phyloP scores from a whole-genome alignment of 1,284 basidiomycete genomes.

The Trametes versicolor region DNA sequence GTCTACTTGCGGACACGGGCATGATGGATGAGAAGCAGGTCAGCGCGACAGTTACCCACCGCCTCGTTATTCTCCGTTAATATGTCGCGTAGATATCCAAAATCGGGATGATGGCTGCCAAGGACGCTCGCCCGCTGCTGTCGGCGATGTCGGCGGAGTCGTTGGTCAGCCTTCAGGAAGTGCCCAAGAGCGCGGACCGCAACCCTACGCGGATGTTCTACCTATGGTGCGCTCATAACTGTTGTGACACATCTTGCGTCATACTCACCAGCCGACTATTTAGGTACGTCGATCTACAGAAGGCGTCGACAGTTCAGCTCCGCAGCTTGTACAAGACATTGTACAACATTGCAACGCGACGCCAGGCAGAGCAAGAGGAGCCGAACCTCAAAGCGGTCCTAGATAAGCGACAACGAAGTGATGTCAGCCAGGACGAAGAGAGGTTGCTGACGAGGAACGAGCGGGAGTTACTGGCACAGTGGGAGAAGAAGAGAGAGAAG shows the following conservation, averaged over 20 bases:
- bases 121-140: constrained; percentile 86
- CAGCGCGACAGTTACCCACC: constrained; percentile 36
- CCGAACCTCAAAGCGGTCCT: constrained; percentile 73
- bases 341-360: constrained; percentile 82
- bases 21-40: constrained; percentile 98
- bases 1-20: constrained; percentile 86
- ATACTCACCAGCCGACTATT: not conserved
- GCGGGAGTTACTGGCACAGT: constrained; percentile 70
- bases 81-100: constrained; percentile 79
- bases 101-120: constrained; percentile 90
- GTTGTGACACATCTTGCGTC: no score
- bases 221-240: constrained; percentile 71
- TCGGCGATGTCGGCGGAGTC: constrained; percentile 83
- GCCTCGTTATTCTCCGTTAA: not conserved
- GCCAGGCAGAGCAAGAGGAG: constrained; percentile 76
- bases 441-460: constrained; percentile 75
- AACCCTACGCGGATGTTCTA: constrained; percentile 88
- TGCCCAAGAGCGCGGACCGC: constrained; percentile 88
- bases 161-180: constrained; percentile 90
- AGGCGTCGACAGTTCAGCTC: constrained; percentile 82
- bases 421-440: constrained; percentile 78
- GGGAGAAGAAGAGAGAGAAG: constrained; percentile 76
- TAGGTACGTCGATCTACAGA: constrained; percentile 86
- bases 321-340: constrained; percentile 87
- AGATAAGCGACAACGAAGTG: constrained; percentile 82